Evolutionary conservation across 2,329 filamentous ascomycete genomes (phyloP), one percentile per base, ranked within the genome.

Genomic region (Geoglossum cookeanum): DNA sequence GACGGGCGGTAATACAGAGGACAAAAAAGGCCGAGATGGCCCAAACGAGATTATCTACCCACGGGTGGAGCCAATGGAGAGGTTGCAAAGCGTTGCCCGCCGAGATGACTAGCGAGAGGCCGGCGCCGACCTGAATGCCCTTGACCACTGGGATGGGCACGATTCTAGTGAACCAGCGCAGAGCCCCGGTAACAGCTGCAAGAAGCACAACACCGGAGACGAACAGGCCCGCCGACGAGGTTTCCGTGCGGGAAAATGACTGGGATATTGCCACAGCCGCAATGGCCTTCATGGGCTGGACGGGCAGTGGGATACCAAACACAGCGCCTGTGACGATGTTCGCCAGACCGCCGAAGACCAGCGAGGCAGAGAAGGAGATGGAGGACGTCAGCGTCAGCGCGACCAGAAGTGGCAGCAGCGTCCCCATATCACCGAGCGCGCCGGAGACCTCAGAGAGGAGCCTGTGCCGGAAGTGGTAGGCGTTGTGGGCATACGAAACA

Each of bases 121-220:
- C 91, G 3, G 91, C 91, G 42, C 91, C 91, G 53, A 96, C 80
- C 70, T 97, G 92, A 62, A 97, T 96, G 33, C 91, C 91, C 67
- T 94, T 95, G 56, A 97, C 83, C 0, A 97, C 85, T 0, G 90
- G 87, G 13, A 90, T 79, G 0, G 91, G 91, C 7, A 94, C 84
- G 13, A 82, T 74, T n/a, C 74, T 71, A 7, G 85, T 83, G 55
- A 87, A 81, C 76, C 81, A 84, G 58, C 76, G 76, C 35, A 96
- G 73, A n/a, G 92, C 70, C 0, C 91, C 87, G 0, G 88, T 94
- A 3, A 82, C 66, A 65, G 85, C 90, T 67, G 96, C 81, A 0
- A 94, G 5, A 7, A 91, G 75, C 7, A 96, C 83, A 27, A 84
- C 78, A 5, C 72, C 72, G 1, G 83, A 82, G 37, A 95, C 89